These are phyloP conservation scores for Tubosaeta sp. DNA, from an alignment of 768 basidiomycete genomes.

Conservation along the genomic window DNA sequence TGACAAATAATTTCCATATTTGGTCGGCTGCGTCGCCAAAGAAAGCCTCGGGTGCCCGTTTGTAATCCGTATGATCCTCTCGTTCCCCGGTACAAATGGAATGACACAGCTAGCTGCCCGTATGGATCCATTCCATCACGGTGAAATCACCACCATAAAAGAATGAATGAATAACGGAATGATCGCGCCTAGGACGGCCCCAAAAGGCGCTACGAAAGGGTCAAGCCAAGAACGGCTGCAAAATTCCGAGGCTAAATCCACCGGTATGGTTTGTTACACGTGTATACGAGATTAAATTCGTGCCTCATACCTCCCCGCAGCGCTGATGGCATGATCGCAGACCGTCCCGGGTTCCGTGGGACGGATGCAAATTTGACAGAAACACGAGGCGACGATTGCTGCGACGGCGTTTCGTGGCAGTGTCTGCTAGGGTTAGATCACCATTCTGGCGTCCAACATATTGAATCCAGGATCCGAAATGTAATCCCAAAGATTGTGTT, in stretches of 20 bases:
- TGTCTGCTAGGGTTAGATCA: conserved; percentile 4
- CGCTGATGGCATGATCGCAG: conserved; percentile 11
- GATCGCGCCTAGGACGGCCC: background rate
- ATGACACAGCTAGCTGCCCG: conserved; percentile 10
- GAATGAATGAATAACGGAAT: conserved; percentile 1
- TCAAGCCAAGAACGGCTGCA: background rate
- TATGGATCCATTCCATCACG: conserved; percentile 10
- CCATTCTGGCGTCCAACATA: conserved; percentile 7
- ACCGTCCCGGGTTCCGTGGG: conserved; percentile 13
- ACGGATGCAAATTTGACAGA: conserved; percentile 10
- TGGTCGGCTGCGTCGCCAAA: conserved; percentile 21
- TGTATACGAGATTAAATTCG: conserved; percentile 18
- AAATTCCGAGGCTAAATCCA: conserved; percentile 8
- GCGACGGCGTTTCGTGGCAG: conserved; percentile 9
- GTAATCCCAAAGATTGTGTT: background rate
- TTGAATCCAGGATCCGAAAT: conserved; percentile 16
- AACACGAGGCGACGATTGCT: conserved; percentile 28
- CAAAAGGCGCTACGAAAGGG: background rate
- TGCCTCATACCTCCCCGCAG: conserved; percentile 13
- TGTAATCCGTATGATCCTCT: conserved; percentile 19
- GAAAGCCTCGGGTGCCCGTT: conserved; percentile 14
- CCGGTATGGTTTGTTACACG: conserved; percentile 17
- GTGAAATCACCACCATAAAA: conserved; percentile 2
- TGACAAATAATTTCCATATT: conserved; percentile 24
- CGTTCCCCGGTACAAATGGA: conserved; percentile 9